Evolutionary conservation across 2,329 filamentous ascomycete species (phyloP).

Genomic region (Bipolaris cookei): DNA sequence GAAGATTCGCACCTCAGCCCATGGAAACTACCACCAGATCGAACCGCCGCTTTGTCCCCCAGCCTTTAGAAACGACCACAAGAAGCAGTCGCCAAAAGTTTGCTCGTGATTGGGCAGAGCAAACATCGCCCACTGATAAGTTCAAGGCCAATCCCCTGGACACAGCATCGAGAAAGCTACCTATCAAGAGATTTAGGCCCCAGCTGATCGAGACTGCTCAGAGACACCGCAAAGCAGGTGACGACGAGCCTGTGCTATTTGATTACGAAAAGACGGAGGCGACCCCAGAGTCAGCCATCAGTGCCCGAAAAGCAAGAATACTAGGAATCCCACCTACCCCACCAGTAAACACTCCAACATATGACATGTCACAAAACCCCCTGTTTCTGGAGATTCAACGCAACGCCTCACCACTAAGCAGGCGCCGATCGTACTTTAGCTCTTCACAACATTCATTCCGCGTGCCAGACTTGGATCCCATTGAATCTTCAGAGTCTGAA

Average conservation of each 20-base stretch:
- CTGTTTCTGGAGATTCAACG: conserved; percentile 47
- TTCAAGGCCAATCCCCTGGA: conserved; percentile 42
- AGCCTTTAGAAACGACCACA: conserved; percentile 47
- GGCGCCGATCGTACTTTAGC: conserved; percentile 45
- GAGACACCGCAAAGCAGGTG: conserved; percentile 71
- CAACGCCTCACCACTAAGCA: conserved; percentile 39
- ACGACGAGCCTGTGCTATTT: conserved; percentile 66
- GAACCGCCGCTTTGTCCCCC: conserved; percentile 56
- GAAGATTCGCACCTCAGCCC: conserved; percentile 70
- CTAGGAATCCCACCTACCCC: conserved; percentile 58
- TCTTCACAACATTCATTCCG: conserved; percentile 62
- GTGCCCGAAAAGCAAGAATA: conserved; percentile 47
- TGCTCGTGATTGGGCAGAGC: conserved; percentile 34
- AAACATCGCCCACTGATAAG: conserved; percentile 29
- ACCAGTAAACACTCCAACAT: conserved; percentile 45
- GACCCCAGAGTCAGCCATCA: conserved; percentile 57
- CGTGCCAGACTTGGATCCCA: conserved; percentile 66
- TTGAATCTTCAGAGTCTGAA: conserved; percentile 66
- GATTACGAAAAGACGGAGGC: conserved; percentile 76
- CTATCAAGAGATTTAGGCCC: conserved; percentile 68
- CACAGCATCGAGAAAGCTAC: conserved; percentile 33
- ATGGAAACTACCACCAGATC: conserved; percentile 69
- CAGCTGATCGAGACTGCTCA: conserved; percentile 82
- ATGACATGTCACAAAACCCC: conserved; percentile 40
- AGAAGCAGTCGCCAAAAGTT: conserved; percentile 39